These are phyloP conservation scores for Sindora glabra DNA, from an alignment of 306 rosid species.

Conservation along the genomic window DNA sequence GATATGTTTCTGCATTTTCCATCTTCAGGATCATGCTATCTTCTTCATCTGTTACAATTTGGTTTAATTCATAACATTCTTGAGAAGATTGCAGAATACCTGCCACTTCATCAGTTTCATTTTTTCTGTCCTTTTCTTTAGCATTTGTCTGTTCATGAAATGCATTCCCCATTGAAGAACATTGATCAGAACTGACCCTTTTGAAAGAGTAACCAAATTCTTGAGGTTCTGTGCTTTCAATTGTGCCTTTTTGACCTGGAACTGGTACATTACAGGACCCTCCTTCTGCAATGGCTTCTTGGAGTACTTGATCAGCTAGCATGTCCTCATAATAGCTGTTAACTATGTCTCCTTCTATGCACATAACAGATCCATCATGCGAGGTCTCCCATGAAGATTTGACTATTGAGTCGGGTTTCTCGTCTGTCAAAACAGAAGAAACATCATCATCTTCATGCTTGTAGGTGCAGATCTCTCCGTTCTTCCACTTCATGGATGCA, in stretches of 20 bases:
- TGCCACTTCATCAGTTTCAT: constrained; percentile 15
- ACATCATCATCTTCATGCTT: constrained; percentile 24
- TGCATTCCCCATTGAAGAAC: constrained; percentile 14
- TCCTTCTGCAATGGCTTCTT: constrained; percentile 19
- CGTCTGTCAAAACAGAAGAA: constrained; percentile 22
- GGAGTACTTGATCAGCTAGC: constrained; percentile 12
- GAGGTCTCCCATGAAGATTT: constrained; percentile 29
- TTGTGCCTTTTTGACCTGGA: not conserved
- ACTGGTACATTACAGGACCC: constrained; percentile 19
- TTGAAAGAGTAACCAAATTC: constrained; percentile 9
- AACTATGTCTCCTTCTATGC: constrained; percentile 29
- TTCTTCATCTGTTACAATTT: not conserved
- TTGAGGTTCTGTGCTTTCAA: constrained; percentile 1
- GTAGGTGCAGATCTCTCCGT: constrained; percentile 17
- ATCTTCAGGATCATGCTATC: not conserved
- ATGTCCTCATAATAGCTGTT: constrained; percentile 11
- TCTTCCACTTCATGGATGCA: constrained; percentile 48
- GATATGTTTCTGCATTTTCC: not conserved
- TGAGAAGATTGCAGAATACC: too few species aligned
- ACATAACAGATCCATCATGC: constrained; percentile 22
- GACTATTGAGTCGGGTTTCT: constrained; percentile 16
- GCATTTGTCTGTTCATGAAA: not conserved
- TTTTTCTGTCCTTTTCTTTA: constrained; percentile 11
- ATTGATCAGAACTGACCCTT: constrained; percentile 16
- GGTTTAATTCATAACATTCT: not conserved